phyloP scores from a whole-genome alignment of 2,329 filamentous ascomycete genomes.

The Pyrenochaeta sp. region DNA sequence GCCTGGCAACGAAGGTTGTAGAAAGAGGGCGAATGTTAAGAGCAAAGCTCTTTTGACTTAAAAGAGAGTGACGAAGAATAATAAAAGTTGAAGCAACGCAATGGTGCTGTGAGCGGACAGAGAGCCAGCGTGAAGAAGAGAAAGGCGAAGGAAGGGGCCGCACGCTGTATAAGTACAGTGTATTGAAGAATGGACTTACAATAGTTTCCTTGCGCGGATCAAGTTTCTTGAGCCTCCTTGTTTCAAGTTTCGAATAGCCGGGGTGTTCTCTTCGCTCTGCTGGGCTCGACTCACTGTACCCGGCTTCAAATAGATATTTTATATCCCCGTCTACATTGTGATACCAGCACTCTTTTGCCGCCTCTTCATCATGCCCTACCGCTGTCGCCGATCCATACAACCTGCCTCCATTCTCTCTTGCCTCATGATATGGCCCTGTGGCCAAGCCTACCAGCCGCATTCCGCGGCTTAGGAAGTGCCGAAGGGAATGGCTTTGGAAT shows the following conservation, averaged over 20 bases:
- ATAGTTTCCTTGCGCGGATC: conserved; percentile 40
- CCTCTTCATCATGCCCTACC: conserved; percentile 28
- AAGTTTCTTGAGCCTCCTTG: conserved; percentile 39
- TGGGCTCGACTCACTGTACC: conserved; percentile 28
- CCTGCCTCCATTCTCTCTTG: conserved; percentile 37
- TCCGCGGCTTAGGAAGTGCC: conserved; percentile 26
- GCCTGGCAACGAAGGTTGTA: conserved; percentile 28
- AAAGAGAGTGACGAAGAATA: conserved; percentile 46
- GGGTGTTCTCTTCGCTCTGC: conserved; percentile 39
- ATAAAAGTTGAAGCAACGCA: conserved; percentile 40
- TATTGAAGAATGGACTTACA: conserved; percentile 39
- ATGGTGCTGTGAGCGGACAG: conserved; percentile 38
- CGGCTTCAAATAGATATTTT: conserved; percentile 39
- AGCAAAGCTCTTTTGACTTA: conserved; percentile 20
- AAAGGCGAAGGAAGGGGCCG: conserved; percentile 22
- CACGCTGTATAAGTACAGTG: conserved; percentile 44
- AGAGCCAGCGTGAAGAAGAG: conserved; percentile 43
- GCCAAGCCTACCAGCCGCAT: conserved; percentile 37
- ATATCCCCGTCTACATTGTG: conserved; percentile 33
- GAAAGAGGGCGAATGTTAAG: conserved; percentile 19
- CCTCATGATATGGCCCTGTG: conserved; percentile 33
- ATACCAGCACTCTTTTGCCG: conserved; percentile 30
- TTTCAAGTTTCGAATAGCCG: conserved; percentile 47
- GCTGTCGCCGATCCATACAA: conserved; percentile 23
- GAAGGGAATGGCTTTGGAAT: conserved; percentile 34